Conservation (phyloP, 306 rosid species). For the Quercus gilva region DNA sequence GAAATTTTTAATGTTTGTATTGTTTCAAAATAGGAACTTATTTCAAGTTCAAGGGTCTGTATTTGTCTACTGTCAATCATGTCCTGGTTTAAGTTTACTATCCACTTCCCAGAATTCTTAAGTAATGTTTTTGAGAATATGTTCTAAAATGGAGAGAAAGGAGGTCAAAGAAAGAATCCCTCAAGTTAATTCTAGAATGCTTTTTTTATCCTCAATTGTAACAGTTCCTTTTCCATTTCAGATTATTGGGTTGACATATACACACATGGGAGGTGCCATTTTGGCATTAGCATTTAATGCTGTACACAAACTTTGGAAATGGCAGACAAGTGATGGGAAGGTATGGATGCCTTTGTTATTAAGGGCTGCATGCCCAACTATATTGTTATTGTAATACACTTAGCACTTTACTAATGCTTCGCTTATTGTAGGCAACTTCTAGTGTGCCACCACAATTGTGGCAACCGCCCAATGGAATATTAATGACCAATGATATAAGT, state of each 20-base stretch:
- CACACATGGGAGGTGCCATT: slow-evolving; percentile 84
- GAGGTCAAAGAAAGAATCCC: background rate
- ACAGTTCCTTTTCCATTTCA: slow-evolving; percentile 31
- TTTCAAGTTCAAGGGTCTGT: too few species aligned
- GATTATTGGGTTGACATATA: slow-evolving; percentile 90
- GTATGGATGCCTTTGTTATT: slow-evolving; percentile 33
- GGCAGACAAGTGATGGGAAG: slow-evolving; percentile 92
- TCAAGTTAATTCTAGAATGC: background rate
- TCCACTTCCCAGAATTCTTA: background rate
- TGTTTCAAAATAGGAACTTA: too few species aligned
- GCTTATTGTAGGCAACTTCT: slow-evolving; percentile 65
- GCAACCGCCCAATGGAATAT: slow-evolving; percentile 96
- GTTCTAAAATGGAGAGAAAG: background rate
- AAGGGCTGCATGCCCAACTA: slow-evolving; percentile 19
- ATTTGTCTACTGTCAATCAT: too few species aligned
- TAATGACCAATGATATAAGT: slow-evolving; percentile 91
- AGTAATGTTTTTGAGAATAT: background rate
- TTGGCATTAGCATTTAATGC: slow-evolving; percentile 95
- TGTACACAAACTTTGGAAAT: slow-evolving; percentile 97
- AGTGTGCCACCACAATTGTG: slow-evolving; percentile 75
- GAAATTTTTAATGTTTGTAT: too few species aligned
- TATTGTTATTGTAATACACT: slow-evolving; percentile 21
- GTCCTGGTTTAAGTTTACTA: background rate
- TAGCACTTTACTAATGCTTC: slow-evolving; percentile 30
- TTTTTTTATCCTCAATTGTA: background rate